Evolutionary conservation across 139 green algal genomes (phyloP).

Genomic region (Pedinophyceae sp.): DNA sequence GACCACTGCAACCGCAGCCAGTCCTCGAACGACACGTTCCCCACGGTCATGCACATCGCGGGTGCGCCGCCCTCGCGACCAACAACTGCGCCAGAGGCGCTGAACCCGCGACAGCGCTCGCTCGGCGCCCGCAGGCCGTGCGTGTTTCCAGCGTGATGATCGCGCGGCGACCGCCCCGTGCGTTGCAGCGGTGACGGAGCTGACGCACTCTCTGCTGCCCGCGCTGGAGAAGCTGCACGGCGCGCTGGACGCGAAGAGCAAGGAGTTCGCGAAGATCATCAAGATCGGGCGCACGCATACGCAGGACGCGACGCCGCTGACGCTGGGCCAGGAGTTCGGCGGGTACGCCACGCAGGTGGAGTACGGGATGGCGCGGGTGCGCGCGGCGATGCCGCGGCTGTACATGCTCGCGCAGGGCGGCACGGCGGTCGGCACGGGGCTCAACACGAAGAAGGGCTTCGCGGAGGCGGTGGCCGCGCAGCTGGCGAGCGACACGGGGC

Average conservation of each 20-base stretch:
- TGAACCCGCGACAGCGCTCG: too few relatives aligned
- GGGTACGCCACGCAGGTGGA: constrained; percentile 74
- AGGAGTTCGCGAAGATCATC: constrained; percentile 71
- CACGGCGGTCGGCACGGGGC: constrained; percentile 88
- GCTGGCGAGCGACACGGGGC: constrained; percentile 61
- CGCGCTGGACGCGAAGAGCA: constrained; percentile 43
- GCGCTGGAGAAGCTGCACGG: constrained; percentile 45
- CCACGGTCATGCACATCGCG: constrained; percentile 88
- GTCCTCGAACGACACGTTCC: constrained; percentile 92
- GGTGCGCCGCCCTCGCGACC: too few relatives aligned
- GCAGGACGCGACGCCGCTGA: constrained; percentile 85
- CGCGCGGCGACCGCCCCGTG: too few relatives aligned
- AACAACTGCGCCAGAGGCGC: too few relatives aligned
- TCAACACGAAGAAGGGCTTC: constrained; percentile 74
- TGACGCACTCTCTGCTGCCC: constrained; percentile 49
- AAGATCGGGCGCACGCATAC: constrained; percentile 95
- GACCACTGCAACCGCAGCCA: constrained; percentile 95
- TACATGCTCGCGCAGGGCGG: constrained; percentile 72
- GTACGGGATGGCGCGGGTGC: constrained; percentile 57
- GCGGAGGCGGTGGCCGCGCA: constrained; percentile 47
- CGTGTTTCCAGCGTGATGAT: too few relatives aligned
- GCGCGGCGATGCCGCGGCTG: constrained; percentile 46
- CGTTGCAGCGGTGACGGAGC: constrained; percentile 48
- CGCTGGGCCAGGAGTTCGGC: constrained; percentile 86
- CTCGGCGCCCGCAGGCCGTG: too few relatives aligned